Percentiles rank a stretch among this genome's conserved stretches.
phyloP scores from a whole-genome alignment of 768 basidiomycete species.

The Erythrobasidium yunnanense region DNA sequence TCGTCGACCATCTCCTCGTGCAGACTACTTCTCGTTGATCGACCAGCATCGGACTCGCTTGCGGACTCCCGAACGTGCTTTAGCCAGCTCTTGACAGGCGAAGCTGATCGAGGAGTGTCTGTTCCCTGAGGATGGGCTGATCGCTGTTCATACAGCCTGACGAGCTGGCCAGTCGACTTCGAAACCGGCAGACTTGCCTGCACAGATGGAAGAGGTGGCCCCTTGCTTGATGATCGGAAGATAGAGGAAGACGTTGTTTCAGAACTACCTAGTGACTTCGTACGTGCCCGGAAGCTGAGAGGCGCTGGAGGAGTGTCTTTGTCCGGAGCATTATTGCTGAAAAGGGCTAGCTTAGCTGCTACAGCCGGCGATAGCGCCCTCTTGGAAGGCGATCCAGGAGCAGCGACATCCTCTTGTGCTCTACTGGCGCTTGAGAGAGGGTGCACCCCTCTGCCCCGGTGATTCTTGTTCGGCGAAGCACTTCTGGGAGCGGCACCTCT shows the following conservation, averaged over 20 bases:
- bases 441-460: background rate
- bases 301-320: too few species aligned
- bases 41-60: too few species aligned
- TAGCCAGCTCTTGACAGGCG: slow-evolving; percentile 19
- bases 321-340: too few species aligned
- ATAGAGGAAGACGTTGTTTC: too few species aligned
- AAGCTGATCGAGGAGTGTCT: background rate
- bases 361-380: slow-evolving; percentile 3
- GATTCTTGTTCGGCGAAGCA: background rate
- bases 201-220: background rate
- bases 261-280: too few species aligned
- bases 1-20: too few species aligned
- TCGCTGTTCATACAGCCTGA: background rate
- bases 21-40: too few species aligned
- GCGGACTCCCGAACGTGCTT: background rate
- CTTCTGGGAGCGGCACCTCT: too few species aligned
- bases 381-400: background rate
- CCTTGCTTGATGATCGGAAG: too few species aligned
- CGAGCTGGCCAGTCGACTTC: background rate
- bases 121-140: background rate
- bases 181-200: background rate
- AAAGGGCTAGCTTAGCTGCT: background rate
- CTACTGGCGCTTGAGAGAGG: background rate
- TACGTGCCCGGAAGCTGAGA: too few species aligned
- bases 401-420: background rate